Evolutionary conservation across 139 green algal genomes (phyloP).

Genomic region (Pycnococcus provasolii): DNA sequence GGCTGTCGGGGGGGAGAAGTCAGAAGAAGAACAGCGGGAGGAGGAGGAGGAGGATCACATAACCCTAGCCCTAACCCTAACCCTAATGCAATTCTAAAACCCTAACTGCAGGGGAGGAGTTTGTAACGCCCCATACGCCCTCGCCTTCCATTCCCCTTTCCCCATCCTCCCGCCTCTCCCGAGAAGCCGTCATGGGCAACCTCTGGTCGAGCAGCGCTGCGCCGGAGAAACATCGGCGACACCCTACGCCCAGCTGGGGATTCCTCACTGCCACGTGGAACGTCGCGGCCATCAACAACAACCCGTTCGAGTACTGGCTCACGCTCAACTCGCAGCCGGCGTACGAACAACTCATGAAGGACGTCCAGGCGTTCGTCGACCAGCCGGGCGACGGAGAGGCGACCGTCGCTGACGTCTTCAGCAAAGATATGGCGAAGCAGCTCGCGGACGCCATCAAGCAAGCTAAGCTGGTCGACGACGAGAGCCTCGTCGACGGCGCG

Average conservation of each 20-base stretch:
- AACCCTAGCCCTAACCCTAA: too few species aligned
- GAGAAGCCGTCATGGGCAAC: too few species aligned
- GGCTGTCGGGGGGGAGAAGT: too few species aligned
- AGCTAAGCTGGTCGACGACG: background rate
- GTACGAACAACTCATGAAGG: constrained; percentile 19
- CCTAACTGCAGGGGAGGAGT: too few species aligned
- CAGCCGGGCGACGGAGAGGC: constrained; percentile 9
- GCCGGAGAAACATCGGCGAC: too few species aligned
- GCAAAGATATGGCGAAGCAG: background rate
- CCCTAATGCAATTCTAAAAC: too few species aligned
- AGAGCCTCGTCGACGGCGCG: background rate
- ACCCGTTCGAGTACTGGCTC: constrained; percentile 26
- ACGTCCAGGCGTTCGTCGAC: constrained; percentile 15
- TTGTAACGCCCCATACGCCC: too few species aligned
- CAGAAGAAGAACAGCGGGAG: too few species aligned
- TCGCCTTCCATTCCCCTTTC: too few species aligned
- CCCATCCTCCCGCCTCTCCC: too few species aligned
- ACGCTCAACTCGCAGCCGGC: constrained; percentile 5
- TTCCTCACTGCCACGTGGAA: constrained; percentile 17
- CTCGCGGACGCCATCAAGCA: background rate
- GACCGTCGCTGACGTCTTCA: constrained; percentile 9
- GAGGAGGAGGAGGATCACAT: too few species aligned
- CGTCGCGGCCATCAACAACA: constrained; percentile 24
- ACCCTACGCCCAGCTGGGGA: background rate
- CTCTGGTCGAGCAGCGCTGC: too few species aligned